A percentile compares a stretch with the other conserved stretches of the same genome.
Evolutionary conservation across 345 rosid species (phyloP).

Genomic region (Kernera saxatilis): DNA sequence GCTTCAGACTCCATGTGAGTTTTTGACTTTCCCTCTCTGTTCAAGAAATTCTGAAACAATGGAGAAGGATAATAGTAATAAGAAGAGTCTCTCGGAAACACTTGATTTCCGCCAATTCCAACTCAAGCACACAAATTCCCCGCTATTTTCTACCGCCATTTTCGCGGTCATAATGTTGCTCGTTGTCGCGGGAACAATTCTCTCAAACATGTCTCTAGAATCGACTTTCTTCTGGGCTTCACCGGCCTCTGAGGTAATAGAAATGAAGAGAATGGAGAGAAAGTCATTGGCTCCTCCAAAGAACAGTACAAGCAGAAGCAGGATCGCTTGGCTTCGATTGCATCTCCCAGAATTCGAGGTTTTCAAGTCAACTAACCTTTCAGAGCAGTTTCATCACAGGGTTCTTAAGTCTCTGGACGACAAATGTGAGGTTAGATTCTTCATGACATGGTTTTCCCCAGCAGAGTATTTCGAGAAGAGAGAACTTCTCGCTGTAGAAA

Average conservation of each 20-base stretch:
- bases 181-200: constrained; percentile 32
- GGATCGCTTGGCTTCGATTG: constrained; percentile 43
- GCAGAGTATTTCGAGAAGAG: constrained; percentile 44
- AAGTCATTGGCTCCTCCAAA: constrained; percentile 40
- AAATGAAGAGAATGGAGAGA: constrained; percentile 27
- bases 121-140: constrained; percentile 21
- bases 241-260: constrained; percentile 12
- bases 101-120: constrained; percentile 7
- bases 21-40: constrained; percentile 11
- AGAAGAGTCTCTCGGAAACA: constrained; percentile 15
- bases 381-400: constrained; percentile 46
- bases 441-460: constrained; percentile 85
- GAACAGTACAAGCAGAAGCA: constrained; percentile 39
- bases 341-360: constrained; percentile 41
- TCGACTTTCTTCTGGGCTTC: neutral
- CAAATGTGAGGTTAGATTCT: constrained; percentile 52
- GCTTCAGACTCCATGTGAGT: neutral
- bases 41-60: constrained; percentile 21
- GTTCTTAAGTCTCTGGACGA: constrained; percentile 43
- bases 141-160: constrained; percentile 23
- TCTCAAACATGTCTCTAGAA: constrained; percentile 22
- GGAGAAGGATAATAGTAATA: constrained; percentile 19
- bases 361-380: constrained; percentile 44
- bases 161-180: constrained; percentile 36
- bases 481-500: constrained; percentile 53